Percentiles rank a stretch among this genome's conserved stretches.
Evolutionary conservation across 495 filamentous ascomycete genomes (phyloP).

Genomic region (Hypoxylon cercidicola): DNA sequence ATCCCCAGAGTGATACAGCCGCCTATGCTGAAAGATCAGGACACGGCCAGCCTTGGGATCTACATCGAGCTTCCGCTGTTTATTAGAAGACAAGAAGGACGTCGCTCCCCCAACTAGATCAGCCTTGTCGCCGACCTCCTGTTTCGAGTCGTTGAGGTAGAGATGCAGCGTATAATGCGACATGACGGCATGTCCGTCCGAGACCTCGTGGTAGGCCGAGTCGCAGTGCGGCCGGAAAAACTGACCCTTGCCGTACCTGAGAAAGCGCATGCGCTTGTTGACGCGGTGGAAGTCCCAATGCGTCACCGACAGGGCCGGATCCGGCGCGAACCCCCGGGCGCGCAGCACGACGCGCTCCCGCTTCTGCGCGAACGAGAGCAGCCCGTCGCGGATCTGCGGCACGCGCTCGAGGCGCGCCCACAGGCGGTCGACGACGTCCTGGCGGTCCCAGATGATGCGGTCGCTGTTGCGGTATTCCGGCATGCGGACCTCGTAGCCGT

Average conservation of each 20-base stretch:
- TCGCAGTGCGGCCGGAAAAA: slow-evolving; percentile 87
- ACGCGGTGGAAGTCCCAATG: slow-evolving; percentile 66
- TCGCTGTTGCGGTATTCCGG: slow-evolving; percentile 72
- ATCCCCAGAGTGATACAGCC: slow-evolving; percentile 76
- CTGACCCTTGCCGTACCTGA: slow-evolving; percentile 79
- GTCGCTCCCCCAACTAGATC: slow-evolving; percentile 74
- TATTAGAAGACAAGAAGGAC: slow-evolving; percentile 65
- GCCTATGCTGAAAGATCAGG: slow-evolving; percentile 80
- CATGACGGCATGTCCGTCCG: slow-evolving; percentile 50
- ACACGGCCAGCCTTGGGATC: slow-evolving; percentile 76
- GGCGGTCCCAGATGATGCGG: slow-evolving; percentile 77
- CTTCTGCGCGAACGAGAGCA: slow-evolving; percentile 35
- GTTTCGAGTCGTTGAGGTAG: slow-evolving; percentile 74
- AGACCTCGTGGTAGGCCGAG: slow-evolving; percentile 69
- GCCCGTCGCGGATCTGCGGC: slow-evolving; percentile 42
- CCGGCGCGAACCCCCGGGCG: slow-evolving; percentile 3
- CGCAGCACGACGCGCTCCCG: slow-evolving; percentile 7
- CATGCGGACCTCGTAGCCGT: slow-evolving; percentile 65
- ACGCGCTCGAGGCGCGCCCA: slow-evolving; percentile 61
- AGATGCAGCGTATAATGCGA: slow-evolving; percentile 84
- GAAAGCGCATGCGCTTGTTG: slow-evolving; percentile 85
- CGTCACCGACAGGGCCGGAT: background rate
- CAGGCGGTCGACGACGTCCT: slow-evolving; percentile 68
- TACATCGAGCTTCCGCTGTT: slow-evolving; percentile 66
- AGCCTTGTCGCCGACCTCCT: slow-evolving; percentile 42